Evolutionary conservation across 2,329 filamentous ascomycete species (phyloP), one percentile per base, ranked within the genome.

Genomic region (Sclerotinia glacialis): DNA sequence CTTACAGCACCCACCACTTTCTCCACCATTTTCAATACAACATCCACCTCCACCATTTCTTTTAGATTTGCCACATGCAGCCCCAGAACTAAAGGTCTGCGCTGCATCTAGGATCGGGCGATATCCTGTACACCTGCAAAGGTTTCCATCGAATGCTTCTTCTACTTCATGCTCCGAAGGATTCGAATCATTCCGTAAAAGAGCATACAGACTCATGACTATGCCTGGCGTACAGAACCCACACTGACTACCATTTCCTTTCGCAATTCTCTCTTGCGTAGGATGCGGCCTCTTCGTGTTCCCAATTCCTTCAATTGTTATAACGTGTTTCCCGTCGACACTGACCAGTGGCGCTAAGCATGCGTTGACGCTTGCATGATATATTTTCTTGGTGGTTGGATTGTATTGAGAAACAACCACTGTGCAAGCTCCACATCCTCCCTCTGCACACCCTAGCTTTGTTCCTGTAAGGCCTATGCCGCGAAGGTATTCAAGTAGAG

Each of bases 231-330:
- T 98, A 76, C 95, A 99, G 79, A 99, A 99, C 5, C 76, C 89
- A 77, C 89, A 99, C 78, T 99, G 94, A 72, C 92, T 96, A 59
- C 95, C 95, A 79, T 97, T 95, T 42, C 90, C 86, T 78, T 91
- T 91, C 23, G 95, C 94, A 73, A 99, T 90, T 58, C 95, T 86
- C 80, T 98, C 93, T 77, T 98, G 95, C 4, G 89, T 83, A 2
- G 94, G 91, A 80, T 99, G 95, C 6, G 95, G 95, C 52, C 84
- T 86, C 77, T 95, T 89, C 37, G 91, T 88, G 76, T 90, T 91
- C 14, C 95, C 95, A 74, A 99, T 97, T 8, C 95, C 95, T 79
- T 99, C 95, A 50, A 99, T 89, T 3, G 95, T 99, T 76, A 99
- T 93, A 75, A 98, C 92, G 84, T 99, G 95, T 78, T 99, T 99